These are phyloP conservation scores for Rhodotorula sphaerocarpa DNA, from an alignment of 768 basidiomycete genomes.

Conservation along the genomic window DNA sequence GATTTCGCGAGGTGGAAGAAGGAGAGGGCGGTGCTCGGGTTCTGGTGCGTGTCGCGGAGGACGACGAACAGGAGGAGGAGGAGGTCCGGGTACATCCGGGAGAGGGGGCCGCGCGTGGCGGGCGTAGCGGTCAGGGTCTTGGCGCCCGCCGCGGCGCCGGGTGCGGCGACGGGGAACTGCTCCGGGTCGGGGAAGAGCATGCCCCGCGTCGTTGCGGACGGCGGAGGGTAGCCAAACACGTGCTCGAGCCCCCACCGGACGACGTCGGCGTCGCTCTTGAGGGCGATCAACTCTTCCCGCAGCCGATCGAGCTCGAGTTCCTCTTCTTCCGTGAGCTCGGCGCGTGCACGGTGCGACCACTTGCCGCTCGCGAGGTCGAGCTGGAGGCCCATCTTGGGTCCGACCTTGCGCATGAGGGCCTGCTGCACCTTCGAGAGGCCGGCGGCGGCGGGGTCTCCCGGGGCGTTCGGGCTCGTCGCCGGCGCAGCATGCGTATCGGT, in stretches of 20 bases:
- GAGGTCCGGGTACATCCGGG: slow-evolving; percentile 46
- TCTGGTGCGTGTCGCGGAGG: slow-evolving; percentile 66
- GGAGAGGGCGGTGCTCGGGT: slow-evolving; percentile 71
- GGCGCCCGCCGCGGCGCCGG: background rate
- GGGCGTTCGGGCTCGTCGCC: background rate
- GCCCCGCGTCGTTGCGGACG: slow-evolving; percentile 20
- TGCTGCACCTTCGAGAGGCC: slow-evolving; percentile 6
- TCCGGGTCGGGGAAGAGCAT: slow-evolving; percentile 20
- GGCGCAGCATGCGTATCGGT: background rate
- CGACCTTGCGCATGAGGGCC: slow-evolving; percentile 13
- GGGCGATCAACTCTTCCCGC: slow-evolving; percentile 63
- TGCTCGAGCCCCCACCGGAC: slow-evolving; percentile 63
- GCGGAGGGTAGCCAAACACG: slow-evolving; percentile 56
- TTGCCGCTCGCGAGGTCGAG: background rate
- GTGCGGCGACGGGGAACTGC: background rate
- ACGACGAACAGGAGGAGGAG: slow-evolving; percentile 67
- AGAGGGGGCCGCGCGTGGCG: background rate
- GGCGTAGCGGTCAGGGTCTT: background rate
- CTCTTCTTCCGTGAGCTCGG: slow-evolving; percentile 11
- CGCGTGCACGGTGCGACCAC: background rate
- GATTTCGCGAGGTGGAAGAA: slow-evolving; percentile 76
- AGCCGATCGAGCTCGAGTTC: slow-evolving; percentile 52
- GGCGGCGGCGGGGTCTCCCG: background rate
- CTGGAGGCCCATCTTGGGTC: background rate
- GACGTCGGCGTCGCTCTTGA: slow-evolving; percentile 60